These are phyloP conservation scores for Nosema granulosis DNA, from an alignment of 371 early-diverging fungal genomes.

Conservation along the genomic window DNA sequence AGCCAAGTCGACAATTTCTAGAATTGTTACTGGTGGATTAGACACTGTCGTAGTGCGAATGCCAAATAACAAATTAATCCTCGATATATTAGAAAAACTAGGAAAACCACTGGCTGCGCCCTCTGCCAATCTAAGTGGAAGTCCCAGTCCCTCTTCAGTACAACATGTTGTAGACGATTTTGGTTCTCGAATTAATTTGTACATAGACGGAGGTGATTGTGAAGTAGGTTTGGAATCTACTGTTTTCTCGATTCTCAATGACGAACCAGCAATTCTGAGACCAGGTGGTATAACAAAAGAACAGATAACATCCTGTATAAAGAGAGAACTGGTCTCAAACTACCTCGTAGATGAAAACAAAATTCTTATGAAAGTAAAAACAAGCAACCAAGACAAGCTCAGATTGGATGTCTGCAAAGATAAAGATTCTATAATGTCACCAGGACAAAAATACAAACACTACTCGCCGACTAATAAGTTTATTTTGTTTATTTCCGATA, in stretches of 20 bases:
- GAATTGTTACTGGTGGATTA: conserved; percentile 76
- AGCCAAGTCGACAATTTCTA: conserved; percentile 70
- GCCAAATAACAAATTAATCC: conserved; percentile 81
- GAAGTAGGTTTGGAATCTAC: conserved; percentile 88
- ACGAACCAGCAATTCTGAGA: conserved; percentile 78
- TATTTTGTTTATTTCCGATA: conserved; percentile 47
- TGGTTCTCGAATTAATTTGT: conserved; percentile 73
- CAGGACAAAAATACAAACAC: conserved; percentile 97
- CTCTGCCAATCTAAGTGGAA: conserved; percentile 93
- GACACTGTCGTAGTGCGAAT: conserved; percentile 86
- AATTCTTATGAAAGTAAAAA: too few species aligned
- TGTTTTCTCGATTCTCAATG: conserved; percentile 73
- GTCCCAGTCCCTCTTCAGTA: conserved; percentile 86
- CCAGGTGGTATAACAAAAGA: conserved; percentile 92
- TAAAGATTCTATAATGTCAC: too few species aligned
- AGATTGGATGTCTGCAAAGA: too few species aligned
- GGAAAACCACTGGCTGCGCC: conserved; percentile 93
- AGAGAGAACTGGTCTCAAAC: conserved; percentile 18
- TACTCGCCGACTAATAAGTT: conserved; percentile 75
- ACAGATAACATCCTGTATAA: conserved; percentile 66
- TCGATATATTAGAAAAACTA: conserved; percentile 76
- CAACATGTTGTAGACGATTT: conserved; percentile 83
- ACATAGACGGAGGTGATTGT: conserved; percentile 86
- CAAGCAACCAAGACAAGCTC: too few species aligned
- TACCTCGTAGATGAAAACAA: conserved; percentile 5